Conservation (phyloP, 83 land plant genomes). For the Picea engelmannii region DNA sequence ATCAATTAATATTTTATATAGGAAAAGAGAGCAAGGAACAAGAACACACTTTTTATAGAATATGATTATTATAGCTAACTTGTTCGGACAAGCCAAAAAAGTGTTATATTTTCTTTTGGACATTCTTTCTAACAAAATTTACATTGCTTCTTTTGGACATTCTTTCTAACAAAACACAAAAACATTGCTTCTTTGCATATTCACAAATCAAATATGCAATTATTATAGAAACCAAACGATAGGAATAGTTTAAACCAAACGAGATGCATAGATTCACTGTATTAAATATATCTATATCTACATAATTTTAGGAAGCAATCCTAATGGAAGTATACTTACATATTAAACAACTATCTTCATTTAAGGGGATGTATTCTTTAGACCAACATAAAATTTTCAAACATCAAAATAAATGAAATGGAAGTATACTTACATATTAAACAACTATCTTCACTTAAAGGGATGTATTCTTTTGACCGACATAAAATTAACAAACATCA, state of each 20-base stretch:
- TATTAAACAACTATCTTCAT: not conserved
- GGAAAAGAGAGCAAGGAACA: slow-evolving; percentile 3
- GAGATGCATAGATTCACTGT: not conserved
- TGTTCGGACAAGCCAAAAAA: slow-evolving; percentile 61
- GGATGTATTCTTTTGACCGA: too few species aligned
- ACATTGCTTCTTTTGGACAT: slow-evolving; percentile 53
- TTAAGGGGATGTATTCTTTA: too few species aligned
- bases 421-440: too few species aligned
- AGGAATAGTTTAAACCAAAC: not conserved
- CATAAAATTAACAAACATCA: too few species aligned
- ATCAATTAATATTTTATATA: not conserved
- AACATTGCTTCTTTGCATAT: not conserved
- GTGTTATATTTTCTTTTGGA: slow-evolving; percentile 62
- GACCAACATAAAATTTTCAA: too few species aligned
- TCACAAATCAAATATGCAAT: not conserved
- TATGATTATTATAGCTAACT: slow-evolving; percentile 84
- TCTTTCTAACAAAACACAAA: slow-evolving; percentile 27
- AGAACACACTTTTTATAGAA: slow-evolving; percentile 78
- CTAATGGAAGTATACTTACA: too few species aligned
- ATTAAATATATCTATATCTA: not conserved
- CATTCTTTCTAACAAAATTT: slow-evolving; percentile 63
- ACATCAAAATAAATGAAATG: too few species aligned
- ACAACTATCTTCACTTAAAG: not conserved
- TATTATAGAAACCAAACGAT: not conserved
- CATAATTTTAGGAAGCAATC: too few species aligned